Conservation (phyloP, 129 eudicot genomes). For the Dittrichia graveolens region DNA sequence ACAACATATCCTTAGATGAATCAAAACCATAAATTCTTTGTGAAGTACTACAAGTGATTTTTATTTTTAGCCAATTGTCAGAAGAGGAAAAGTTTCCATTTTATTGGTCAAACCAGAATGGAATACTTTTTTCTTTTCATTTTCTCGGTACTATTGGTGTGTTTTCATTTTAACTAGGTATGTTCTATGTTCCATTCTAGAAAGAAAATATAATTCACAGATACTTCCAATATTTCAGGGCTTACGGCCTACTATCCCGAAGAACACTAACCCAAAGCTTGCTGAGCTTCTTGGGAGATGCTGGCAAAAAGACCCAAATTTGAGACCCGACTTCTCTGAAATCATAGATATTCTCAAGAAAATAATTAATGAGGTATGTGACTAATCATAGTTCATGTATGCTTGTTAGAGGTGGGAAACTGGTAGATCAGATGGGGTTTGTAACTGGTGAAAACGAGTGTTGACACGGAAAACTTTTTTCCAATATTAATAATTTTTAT, state of each 20-base stretch:
- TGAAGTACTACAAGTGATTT: not conserved
- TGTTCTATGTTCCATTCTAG: not conserved
- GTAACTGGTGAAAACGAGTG: too few species aligned
- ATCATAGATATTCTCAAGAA: conserved; percentile 57
- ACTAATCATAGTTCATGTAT: conserved; percentile 7
- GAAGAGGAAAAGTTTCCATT: not conserved
- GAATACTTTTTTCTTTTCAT: not conserved
- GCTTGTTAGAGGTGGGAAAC: not conserved
- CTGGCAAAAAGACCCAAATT: conserved; percentile 88
- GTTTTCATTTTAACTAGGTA: not conserved
- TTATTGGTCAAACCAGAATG: conserved; percentile 1
- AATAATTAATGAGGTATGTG: conserved; percentile 68
- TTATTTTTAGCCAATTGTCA: not conserved
- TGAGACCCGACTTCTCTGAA: conserved; percentile 90
- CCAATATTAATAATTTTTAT: too few species aligned
- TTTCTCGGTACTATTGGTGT: not conserved
- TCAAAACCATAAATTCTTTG: conserved; percentile 1
- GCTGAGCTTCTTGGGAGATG: conserved; percentile 80
- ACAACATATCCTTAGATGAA: not conserved
- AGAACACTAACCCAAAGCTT: conserved; percentile 76
- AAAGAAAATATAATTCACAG: not conserved
- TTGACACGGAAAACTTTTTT: too few species aligned
- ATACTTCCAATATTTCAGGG: conserved; percentile 49
- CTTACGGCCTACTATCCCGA: conserved; percentile 85
- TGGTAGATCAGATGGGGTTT: too few species aligned